Base-by-base conservation (phyloP, 306 rosid species). In the Quercus robur region DNA sequence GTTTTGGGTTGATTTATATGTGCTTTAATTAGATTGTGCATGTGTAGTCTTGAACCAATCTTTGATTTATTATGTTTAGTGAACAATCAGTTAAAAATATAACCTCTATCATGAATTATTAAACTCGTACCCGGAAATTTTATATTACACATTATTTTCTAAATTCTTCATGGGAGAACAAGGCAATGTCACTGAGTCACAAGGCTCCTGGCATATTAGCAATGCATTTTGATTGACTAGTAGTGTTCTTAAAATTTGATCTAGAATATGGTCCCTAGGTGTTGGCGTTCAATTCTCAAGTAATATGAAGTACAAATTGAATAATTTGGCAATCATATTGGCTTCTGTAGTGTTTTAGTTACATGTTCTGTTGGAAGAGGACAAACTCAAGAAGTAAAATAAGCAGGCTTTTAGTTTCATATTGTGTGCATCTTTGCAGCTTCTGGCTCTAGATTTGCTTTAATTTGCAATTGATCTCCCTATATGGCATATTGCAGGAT, bases 401-500 rank as follows among this genome's bases (percentile, higher is more conserved):
- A 13, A 14, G 44, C 30, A 64, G 38, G 69, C 11, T 30, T 64
- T 64, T 17, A 28, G 44, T 64, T 38, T 64, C 23, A 64, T 28
- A 64, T 6, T 30, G 23, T 13, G 41, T 31, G 18, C 41, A 31
- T 30, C 31, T 38, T 38, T 64, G 20, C 31, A 15, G 23, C 9
- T 15, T 31, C 5, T 64, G 18, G 70, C 44, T 28, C 4, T 15
- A 4, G 72, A 33, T 67, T 38, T 2, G 46, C 46, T 38, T 38
- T n/a, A n/a, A n/a, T n/a, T 38, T 38, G 46, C 46, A 38, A 38
- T 74, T 51, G 51, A 25, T 79, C 0, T 71, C 11, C 15, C 49
- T 61, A 8, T 73, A 56, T 52, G 59, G 81, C 52, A 26, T 70
- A 68, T 83, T 85, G 84, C 90, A 95, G 98, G 99, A 95, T 83